These are phyloP conservation scores for Parachaetomium inaequale DNA, from an alignment of 495 filamentous ascomycete species.

Conservation along the genomic window DNA sequence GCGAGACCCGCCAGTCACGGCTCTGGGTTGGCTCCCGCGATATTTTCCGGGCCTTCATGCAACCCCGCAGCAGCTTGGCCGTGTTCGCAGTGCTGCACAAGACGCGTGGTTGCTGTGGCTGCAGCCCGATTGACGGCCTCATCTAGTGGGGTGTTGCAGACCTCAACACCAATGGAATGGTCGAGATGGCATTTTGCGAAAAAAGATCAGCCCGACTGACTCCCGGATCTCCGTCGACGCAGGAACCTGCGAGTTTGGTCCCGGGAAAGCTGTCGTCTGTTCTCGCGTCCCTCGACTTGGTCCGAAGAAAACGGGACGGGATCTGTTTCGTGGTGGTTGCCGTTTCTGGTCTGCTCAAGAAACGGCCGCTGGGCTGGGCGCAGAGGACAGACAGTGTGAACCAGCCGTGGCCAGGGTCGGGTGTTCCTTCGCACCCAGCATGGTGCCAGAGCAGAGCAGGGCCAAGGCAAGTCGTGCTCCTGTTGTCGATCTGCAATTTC, in stretches of 20 bases:
- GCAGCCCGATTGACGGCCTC: background rate
- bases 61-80: conserved; percentile 2
- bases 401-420: background rate
- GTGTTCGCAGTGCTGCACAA: background rate
- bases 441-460: background rate
- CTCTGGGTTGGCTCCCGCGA: too few species aligned
- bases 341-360: conserved; percentile 13
- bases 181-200: background rate
- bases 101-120: conserved; percentile 1
- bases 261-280: background rate
- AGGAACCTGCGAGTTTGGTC: background rate
- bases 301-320: background rate
- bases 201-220: background rate
- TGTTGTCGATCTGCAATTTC: background rate
- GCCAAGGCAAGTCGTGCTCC: background rate
- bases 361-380: background rate
- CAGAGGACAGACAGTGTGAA: background rate
- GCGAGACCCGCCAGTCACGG: background rate
- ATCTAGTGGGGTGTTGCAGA: background rate
- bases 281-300: background rate
- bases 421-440: background rate
- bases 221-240: background rate
- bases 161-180: background rate
- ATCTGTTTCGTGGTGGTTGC: conserved; percentile 15
- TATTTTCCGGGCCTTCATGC: background rate